Evolutionary conservation across 257 asterid genomes (phyloP).

Genomic region (Datura wrightii): DNA sequence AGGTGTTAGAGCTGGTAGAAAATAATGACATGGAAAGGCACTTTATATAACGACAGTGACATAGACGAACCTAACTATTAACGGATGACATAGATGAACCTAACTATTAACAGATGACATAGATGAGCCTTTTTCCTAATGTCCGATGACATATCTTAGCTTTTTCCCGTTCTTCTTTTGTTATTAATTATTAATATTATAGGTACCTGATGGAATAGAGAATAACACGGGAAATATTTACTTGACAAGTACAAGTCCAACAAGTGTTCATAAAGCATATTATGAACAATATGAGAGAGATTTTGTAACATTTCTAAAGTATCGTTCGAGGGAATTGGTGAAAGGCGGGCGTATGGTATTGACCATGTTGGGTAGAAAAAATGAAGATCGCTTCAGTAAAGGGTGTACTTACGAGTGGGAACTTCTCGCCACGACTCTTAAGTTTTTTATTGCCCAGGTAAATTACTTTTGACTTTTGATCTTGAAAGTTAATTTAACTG

Average conservation of each 20-base stretch:
- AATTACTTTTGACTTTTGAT: too few relatives aligned
- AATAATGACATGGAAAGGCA: too few relatives aligned
- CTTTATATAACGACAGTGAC: too few relatives aligned
- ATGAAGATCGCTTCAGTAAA: slow-evolving; percentile 47
- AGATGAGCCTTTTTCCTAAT: too few relatives aligned
- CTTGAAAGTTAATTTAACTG: too few relatives aligned
- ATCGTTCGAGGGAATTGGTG: slow-evolving; percentile 59
- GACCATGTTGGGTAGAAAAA: slow-evolving; percentile 58
- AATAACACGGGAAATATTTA: slow-evolving; percentile 52
- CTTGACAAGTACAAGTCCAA: slow-evolving; percentile 50
- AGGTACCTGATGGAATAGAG: slow-evolving; percentile 53
- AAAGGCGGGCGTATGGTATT: slow-evolving; percentile 60
- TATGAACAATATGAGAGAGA: slow-evolving; percentile 58
- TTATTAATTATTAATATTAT: neutral
- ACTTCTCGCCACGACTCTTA: slow-evolving; percentile 53
- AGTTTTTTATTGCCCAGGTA: slow-evolving; percentile 56
- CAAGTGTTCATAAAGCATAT: slow-evolving; percentile 51
- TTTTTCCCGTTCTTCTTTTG: too few relatives aligned
- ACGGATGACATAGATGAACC: too few relatives aligned
- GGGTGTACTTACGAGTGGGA: slow-evolving; percentile 62
- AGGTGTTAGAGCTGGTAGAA: too few relatives aligned
- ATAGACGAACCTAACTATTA: too few relatives aligned
- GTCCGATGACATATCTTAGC: too few relatives aligned
- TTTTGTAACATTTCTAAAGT: slow-evolving; percentile 52
- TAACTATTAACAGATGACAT: too few relatives aligned